phyloP scores from a whole-genome alignment of 1,284 basidiomycete genomes.

The Phellopilus nigrolimitatus region DNA sequence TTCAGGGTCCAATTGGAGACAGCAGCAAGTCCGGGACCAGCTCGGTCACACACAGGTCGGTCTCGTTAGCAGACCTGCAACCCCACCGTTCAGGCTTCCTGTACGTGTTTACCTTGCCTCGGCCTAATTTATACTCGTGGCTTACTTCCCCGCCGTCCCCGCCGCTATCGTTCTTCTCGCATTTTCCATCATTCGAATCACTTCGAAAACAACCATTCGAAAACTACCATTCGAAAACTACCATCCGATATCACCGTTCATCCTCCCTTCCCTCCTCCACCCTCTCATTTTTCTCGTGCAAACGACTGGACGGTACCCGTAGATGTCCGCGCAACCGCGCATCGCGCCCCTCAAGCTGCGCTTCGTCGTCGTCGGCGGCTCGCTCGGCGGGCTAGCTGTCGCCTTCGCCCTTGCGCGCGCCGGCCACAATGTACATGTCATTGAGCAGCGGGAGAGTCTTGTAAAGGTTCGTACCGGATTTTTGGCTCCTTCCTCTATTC shows the following conservation, averaged over 20 bases:
- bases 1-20: slow-evolving; percentile 20
- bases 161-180: neutral
- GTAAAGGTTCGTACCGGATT: slow-evolving; percentile 29
- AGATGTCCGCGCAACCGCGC: slow-evolving; percentile 13
- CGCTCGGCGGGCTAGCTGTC: slow-evolving; percentile 41
- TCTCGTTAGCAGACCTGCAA: slow-evolving; percentile 9
- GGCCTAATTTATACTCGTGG: neutral
- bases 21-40: slow-evolving; percentile 19
- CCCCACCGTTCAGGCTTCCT: slow-evolving; percentile 14
- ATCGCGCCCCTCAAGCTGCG: slow-evolving; percentile 20
- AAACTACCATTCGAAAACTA: too few species aligned
- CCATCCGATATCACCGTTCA: too few species aligned
- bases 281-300: neutral
- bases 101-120: slow-evolving; percentile 4
- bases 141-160: neutral
- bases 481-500: neutral
- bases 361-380: slow-evolving; percentile 26
- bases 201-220: too few species aligned
- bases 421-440: slow-evolving; percentile 48
- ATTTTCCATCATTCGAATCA: too few species aligned
- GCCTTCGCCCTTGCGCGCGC: slow-evolving; percentile 43
- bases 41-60: slow-evolving; percentile 15
- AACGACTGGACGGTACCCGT: neutral
- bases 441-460: slow-evolving; percentile 39
- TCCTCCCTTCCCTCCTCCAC: neutral